Conservation (phyloP, 352 stramenopile genomes). For the Phytophthora lateralis region DNA sequence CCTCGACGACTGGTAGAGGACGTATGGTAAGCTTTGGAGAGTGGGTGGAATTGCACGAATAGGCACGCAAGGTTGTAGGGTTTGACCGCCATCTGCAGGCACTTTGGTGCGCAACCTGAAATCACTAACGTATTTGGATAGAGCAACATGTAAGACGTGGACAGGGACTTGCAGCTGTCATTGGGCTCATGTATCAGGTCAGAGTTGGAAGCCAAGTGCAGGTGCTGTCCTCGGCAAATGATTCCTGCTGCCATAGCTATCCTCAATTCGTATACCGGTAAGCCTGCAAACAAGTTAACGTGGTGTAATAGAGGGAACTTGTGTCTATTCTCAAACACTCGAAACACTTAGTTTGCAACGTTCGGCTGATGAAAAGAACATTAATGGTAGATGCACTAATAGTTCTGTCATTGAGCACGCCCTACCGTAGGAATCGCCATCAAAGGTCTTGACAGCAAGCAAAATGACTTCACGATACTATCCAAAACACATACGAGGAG, state of each 20-base stretch:
- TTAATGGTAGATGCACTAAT: not conserved
- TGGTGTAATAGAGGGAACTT: not conserved
- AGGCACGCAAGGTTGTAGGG: constrained; percentile 17
- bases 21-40: constrained; percentile 3
- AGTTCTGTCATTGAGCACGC: too few relatives aligned
- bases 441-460: too few relatives aligned
- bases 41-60: constrained; percentile 11
- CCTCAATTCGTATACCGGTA: constrained; percentile 7
- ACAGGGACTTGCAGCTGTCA: too few relatives aligned
- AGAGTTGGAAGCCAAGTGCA: constrained; percentile 2
- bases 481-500: too few relatives aligned
- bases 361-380: not conserved
- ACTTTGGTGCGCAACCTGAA: constrained; percentile 2
- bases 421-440: too few relatives aligned
- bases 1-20: constrained; percentile 8
- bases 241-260: not conserved
- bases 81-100: constrained; percentile 5
- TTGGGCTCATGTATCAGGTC: constrained; percentile 7
- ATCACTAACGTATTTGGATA: not conserved
- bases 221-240: not conserved
- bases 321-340: not conserved
- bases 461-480: too few relatives aligned
- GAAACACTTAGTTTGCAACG: not conserved
- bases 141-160: too few relatives aligned
- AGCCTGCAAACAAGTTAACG: constrained; percentile 1